Evolutionary conservation across 495 filamentous ascomycete genomes (phyloP).

Genomic region (Annulohypoxylon moriforme): DNA sequence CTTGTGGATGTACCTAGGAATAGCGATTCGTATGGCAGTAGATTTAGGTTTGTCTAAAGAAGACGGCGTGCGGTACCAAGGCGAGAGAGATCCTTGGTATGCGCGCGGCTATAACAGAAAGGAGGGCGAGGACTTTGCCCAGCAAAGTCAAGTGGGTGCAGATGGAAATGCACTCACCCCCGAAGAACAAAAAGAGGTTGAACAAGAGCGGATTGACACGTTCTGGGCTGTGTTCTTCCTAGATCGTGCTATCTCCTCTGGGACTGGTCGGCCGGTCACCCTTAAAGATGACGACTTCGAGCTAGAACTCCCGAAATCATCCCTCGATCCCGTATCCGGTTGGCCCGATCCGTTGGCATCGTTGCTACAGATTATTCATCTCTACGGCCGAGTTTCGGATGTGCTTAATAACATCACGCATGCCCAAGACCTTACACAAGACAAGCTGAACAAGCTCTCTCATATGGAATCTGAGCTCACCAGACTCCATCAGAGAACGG

Average conservation of each 20-base stretch:
- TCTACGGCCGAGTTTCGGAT: conserved; percentile 85
- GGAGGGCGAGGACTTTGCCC: conserved; percentile 45
- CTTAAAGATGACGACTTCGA: conserved; percentile 85
- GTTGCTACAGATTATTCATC: conserved; percentile 81
- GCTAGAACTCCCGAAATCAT: conserved; percentile 72
- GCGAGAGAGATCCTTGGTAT: conserved; percentile 64
- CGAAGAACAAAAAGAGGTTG: conserved; percentile 67
- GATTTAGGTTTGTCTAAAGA: conserved; percentile 84
- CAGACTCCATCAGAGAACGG: conserved; percentile 79
- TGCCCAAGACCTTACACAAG: conserved; percentile 76
- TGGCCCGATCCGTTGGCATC: conserved; percentile 83
- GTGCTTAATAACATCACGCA: conserved; percentile 84
- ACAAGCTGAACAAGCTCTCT: conserved; percentile 73
- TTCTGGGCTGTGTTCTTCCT: conserved; percentile 90
- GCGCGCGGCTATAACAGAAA: conserved; percentile 53
- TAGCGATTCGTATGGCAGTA: conserved; percentile 86
- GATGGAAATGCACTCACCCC: conserved; percentile 58
- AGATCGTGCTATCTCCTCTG: conserved; percentile 85
- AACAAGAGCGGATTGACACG: conserved; percentile 81
- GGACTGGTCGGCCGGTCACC: conserved; percentile 82
- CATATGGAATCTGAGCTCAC: conserved; percentile 83
- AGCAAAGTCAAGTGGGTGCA: conserved; percentile 50
- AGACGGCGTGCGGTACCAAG: conserved; percentile 77
- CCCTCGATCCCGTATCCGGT: conserved; percentile 67
- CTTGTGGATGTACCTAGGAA: conserved; percentile 89